These are phyloP conservation scores for Cephalotrichum gorgonifer DNA, from an alignment of 2,329 filamentous ascomycete genomes.

Conservation along the genomic window DNA sequence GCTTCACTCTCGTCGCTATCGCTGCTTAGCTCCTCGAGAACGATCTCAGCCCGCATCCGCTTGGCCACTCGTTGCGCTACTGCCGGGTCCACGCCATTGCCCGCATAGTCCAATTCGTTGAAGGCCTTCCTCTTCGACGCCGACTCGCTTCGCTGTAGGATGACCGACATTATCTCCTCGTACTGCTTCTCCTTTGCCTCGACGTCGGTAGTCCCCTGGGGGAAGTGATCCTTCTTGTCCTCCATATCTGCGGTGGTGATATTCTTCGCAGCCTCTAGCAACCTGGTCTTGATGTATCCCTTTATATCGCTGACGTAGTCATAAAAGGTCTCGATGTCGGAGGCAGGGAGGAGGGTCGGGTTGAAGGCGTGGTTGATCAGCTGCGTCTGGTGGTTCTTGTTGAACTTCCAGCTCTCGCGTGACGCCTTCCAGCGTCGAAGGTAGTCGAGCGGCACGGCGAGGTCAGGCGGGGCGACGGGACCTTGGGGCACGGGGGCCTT, in stretches of 20 bases:
- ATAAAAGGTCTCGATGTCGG: slow-evolving; percentile 59
- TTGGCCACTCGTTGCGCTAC: slow-evolving; percentile 48
- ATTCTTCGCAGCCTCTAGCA: slow-evolving; percentile 56
- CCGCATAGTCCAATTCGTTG: slow-evolving; percentile 39
- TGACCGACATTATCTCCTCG: slow-evolving; percentile 41
- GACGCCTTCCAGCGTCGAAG: slow-evolving; percentile 64
- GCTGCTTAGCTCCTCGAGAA: slow-evolving; percentile 43
- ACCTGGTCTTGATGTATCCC: slow-evolving; percentile 59
- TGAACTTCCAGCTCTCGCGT: slow-evolving; percentile 80
- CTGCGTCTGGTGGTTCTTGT: slow-evolving; percentile 82
- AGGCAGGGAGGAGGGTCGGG: slow-evolving; percentile 56
- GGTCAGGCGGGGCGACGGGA: slow-evolving; percentile 26
- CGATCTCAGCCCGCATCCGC: slow-evolving; percentile 51
- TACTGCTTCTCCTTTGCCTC: slow-evolving; percentile 31
- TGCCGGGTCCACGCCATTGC: slow-evolving; percentile 32
- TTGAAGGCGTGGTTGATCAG: slow-evolving; percentile 77
- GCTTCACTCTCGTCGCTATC: slow-evolving; percentile 25
- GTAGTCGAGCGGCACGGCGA: slow-evolving; percentile 63
- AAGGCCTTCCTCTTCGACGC: slow-evolving; percentile 36
- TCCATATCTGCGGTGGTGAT: slow-evolving; percentile 47
- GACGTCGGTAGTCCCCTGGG: slow-evolving; percentile 7
- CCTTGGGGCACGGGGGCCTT: slow-evolving; percentile 13
- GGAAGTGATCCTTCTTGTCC: slow-evolving; percentile 32
- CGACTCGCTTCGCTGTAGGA: slow-evolving; percentile 30
- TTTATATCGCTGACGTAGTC: slow-evolving; percentile 73